These are phyloP conservation scores for Penicillium subrubescens DNA, from an alignment of 495 filamentous ascomycete genomes.

Conservation along the genomic window DNA sequence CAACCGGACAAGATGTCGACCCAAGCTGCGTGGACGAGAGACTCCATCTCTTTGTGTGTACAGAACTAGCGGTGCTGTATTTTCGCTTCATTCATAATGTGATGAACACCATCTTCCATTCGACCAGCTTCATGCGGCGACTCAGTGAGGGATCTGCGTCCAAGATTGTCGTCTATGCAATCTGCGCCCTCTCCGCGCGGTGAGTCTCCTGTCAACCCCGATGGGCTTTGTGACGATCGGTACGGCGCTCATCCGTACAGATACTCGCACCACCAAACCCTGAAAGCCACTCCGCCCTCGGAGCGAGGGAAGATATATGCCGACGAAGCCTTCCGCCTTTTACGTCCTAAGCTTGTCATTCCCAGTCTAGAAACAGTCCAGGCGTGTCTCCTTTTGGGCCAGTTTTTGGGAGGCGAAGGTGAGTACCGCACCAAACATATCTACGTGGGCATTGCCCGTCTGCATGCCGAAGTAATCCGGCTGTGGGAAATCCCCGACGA, in stretches of 20 bases:
- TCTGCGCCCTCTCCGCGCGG: conserved; percentile 30
- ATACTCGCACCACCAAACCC: too few species aligned
- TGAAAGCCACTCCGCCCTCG: too few species aligned
- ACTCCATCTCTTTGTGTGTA: not conserved
- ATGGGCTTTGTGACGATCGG: too few species aligned
- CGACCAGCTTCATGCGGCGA: conserved; percentile 22
- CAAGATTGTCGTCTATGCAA: conserved; percentile 23
- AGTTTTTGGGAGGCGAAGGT: conserved; percentile 26
- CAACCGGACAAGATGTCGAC: too few species aligned
- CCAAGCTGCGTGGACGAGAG: too few species aligned
- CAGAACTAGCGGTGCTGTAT: conserved; percentile 14
- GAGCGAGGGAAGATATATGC: too few species aligned
- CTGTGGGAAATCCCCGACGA: too few species aligned
- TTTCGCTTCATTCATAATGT: conserved; percentile 32
- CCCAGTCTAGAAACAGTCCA: conserved; percentile 28
- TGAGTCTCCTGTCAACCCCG: not conserved
- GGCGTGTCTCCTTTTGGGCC: conserved; percentile 21
- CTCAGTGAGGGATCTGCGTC: conserved; percentile 20
- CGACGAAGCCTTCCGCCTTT: not conserved
- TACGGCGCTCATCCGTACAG: too few species aligned
- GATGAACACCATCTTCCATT: conserved; percentile 28
- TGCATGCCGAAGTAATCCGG: conserved; percentile 25
- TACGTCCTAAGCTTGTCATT: not conserved
- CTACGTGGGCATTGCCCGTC: conserved; percentile 25
- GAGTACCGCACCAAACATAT: conserved; percentile 23